These are phyloP conservation scores for Butyriboletus loyo DNA, from an alignment of 768 basidiomycete genomes.

Conservation along the genomic window DNA sequence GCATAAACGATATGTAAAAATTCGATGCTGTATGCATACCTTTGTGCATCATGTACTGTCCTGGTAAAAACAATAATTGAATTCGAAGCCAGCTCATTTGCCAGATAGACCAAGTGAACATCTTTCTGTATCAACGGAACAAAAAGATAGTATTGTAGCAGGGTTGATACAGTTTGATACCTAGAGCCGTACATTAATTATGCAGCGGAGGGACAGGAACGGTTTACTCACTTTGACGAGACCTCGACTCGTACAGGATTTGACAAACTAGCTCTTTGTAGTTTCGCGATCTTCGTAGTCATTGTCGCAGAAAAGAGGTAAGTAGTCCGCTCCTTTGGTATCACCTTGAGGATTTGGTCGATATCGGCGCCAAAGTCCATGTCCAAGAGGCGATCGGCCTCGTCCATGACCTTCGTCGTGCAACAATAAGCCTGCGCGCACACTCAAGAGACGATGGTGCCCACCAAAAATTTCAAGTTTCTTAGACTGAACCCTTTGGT, in stretches of 20 bases:
- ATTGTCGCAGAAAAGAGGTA: constrained; percentile 98
- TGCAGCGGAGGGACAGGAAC: neutral
- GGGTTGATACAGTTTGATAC: constrained; percentile 94
- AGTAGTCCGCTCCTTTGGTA: constrained; percentile 92
- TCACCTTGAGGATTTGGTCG: constrained; percentile 93
- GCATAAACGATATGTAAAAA: neutral
- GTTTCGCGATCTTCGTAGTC: constrained; percentile 96
- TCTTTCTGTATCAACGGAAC: constrained; percentile 92
- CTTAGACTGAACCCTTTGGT: constrained; percentile 95
- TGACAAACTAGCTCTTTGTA: constrained; percentile 88
- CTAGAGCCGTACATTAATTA: constrained; percentile 38
- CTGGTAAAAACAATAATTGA: constrained; percentile 96
- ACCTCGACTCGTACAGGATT: constrained; percentile 96
- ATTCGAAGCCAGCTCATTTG: constrained; percentile 85
- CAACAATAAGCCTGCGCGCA: neutral
- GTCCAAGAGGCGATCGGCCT: constrained; percentile 93
- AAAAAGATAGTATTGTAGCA: constrained; percentile 94
- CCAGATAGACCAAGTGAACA: constrained; percentile 82
- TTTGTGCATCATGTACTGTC: constrained; percentile 90
- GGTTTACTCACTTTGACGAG: constrained; percentile 71
- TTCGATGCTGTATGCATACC: constrained; percentile 37
- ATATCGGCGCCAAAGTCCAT: constrained; percentile 96
- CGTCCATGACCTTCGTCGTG: constrained; percentile 79
- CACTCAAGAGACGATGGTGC: constrained; percentile 22
- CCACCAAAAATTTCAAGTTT: constrained; percentile 81